Base-by-base conservation (phyloP, 2,329 filamentous ascomycete species). In the Septoria linicola region DNA sequence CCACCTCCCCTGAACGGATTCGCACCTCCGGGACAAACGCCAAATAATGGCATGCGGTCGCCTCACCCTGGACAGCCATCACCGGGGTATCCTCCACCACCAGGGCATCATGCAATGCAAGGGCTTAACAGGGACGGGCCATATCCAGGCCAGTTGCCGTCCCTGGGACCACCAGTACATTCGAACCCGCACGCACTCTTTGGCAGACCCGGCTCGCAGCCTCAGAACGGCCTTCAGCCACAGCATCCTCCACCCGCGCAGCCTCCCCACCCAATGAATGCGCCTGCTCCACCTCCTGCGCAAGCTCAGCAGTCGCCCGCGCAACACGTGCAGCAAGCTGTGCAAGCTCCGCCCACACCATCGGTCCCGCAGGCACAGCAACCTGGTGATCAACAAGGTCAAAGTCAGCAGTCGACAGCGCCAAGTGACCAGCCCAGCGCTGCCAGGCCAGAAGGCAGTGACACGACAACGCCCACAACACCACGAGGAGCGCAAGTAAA, bases 11-110 rank as follows among this genome's bases (percentile, higher is more conserved):
- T 54, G 51, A 61, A 59, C 39, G 50, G 49, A 20, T 58, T 51
- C 32, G 63, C 68, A 4, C 68, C 67, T 23, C 50, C 44, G 25
- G 48, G 36, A 35, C 57, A 53, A 34, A 42, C 59, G 40, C 19
- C 59, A 23, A 72, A 72, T 48, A 69, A 37, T n/a, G 43, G 72
- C 30, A 59, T 72, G 58, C 66, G 66, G 35, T 71, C 70, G 19
- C 68, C 71, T 20, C 70, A 53, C 25, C 46, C 63, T 20, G 56
- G 68, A 49, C 66, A 68, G 1, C 69, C 47, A 16, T 58, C 59
- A 19, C 51, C 58, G 20, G 50, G 41, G 8, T 56, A 51, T 36
- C 55, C 53, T 11, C 51, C 53, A 27, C 54, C 50, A n/a, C 45
- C 51, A 20, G 55, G 49, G 47, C 59, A 59, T 27, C 59, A 54